phyloP scores from a whole-genome alignment of 2,329 filamentous ascomycete genomes.

The Didymella pinodella region DNA sequence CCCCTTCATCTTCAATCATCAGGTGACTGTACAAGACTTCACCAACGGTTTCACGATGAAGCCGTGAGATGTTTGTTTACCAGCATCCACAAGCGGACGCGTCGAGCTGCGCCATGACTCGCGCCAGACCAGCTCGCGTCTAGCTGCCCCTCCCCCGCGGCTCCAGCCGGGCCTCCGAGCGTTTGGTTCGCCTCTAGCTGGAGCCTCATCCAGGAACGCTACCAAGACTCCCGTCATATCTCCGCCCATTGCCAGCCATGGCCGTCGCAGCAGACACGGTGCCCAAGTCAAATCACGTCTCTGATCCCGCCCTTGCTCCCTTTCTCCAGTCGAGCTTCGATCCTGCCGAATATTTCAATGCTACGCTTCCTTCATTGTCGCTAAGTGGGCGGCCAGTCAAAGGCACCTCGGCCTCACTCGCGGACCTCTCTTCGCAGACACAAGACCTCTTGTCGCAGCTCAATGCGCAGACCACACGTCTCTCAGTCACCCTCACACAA shows the following conservation, averaged over 20 bases:
- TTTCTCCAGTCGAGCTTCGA: slow-evolving; percentile 83
- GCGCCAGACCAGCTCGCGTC: slow-evolving; percentile 16
- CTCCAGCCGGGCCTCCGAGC: slow-evolving; percentile 28
- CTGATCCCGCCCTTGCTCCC: slow-evolving; percentile 75
- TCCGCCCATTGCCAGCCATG: slow-evolving; percentile 36
- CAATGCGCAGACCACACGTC: slow-evolving; percentile 83
- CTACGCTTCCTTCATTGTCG: slow-evolving; percentile 73
- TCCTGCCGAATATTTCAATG: slow-evolving; percentile 84
- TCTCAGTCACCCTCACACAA: slow-evolving; percentile 83
- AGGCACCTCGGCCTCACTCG: slow-evolving; percentile 65
- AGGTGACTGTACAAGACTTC: background rate
- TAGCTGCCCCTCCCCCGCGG: slow-evolving; percentile 29
- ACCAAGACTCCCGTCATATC: slow-evolving; percentile 17
- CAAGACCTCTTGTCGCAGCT: slow-evolving; percentile 87
- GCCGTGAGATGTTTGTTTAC: background rate
- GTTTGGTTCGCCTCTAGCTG: slow-evolving; percentile 17
- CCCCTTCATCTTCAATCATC: background rate
- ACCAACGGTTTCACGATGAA: background rate
- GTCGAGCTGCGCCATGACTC: slow-evolving; percentile 14
- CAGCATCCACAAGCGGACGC: slow-evolving; percentile 1
- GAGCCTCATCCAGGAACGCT: slow-evolving; percentile 28
- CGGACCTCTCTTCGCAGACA: slow-evolving; percentile 81
- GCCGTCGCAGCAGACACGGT: slow-evolving; percentile 33
- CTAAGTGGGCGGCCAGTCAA: slow-evolving; percentile 55
- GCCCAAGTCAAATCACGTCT: slow-evolving; percentile 62